phyloP scores from a whole-genome alignment of 2,329 filamentous ascomycete genomes.

The Penicillium polonicum region DNA sequence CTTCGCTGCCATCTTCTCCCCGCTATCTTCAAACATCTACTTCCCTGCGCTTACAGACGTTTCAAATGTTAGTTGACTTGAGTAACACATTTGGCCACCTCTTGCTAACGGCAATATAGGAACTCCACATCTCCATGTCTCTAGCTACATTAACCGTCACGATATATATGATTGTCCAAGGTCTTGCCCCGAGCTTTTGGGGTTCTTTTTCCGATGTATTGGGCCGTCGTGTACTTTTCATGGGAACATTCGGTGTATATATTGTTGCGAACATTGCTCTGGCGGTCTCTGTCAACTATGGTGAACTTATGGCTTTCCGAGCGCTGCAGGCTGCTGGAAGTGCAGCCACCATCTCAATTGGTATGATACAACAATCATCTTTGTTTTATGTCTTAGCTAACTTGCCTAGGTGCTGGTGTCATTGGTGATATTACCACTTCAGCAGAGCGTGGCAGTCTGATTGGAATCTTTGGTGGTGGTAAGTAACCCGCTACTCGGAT shows the following conservation, averaged over 20 bases:
- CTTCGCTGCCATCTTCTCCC: conserved; percentile 45
- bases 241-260: conserved; percentile 50
- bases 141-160: conserved; percentile 40
- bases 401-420: conserved; percentile 36
- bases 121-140: conserved; percentile 29
- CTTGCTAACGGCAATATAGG: conserved; percentile 6
- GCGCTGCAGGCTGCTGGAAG: conserved; percentile 51
- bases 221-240: conserved; percentile 49
- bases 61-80: conserved; percentile 19
- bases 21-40: conserved; percentile 49
- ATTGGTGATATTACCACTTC: conserved; percentile 43
- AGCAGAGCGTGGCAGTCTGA: conserved; percentile 41
- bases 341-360: conserved; percentile 51
- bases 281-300: conserved; percentile 46
- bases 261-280: conserved; percentile 50
- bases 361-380: conserved; percentile 24
- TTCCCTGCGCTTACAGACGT: conserved; percentile 42
- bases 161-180: conserved; percentile 53
- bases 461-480: conserved; percentile 42
- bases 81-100: neutral
- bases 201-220: conserved; percentile 50
- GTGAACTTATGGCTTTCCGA: conserved; percentile 47
- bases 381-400: neutral
- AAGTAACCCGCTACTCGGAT: conserved; percentile 13
- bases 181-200: conserved; percentile 51